Evolutionary conservation across 1,284 basidiomycete genomes (phyloP), one percentile per base, ranked within the genome.

Genomic region (Trichosporon ovoides): DNA sequence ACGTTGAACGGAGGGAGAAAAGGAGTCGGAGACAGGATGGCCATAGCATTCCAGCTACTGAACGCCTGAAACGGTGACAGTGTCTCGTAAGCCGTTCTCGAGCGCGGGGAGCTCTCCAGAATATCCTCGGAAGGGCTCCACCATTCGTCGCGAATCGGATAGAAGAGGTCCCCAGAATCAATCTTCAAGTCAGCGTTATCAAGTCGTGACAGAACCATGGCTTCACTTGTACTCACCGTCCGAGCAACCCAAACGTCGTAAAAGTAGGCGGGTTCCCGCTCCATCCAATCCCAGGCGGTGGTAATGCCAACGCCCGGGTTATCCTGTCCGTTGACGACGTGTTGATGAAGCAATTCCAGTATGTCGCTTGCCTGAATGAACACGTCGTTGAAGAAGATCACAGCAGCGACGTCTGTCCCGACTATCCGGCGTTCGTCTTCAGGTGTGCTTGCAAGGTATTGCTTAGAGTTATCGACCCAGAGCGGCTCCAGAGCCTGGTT

Each of bases 371-470:
- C 73, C 14, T 68, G 66, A 35, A 77, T 55, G 57, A 67, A 79
- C 10, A 79, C 75, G 58, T 79, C 77, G 58, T 79, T 78, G 62
- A 78, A 74, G 60, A 72, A 75, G 12, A 79, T 67, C 11, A 77
- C 66, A 1, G 74, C 68, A 3, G 58, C 62, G 3, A 68, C 68
- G 31, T 68, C 60, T 33, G 55, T 50, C 5, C 61, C 62, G 18
- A 63, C 56, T 1, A 43, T 58, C 24, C 63, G 38, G 7, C 50
- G 37, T 24, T 40, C 18, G 43, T 48, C 14, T 49, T 54, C 57
- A 60, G 66, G n/a, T 49, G 59, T 28, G n/a, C 13, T 14, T 7
- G 31, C 50, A 13, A 55, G 53, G 19, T 55, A 55, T 4, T 22
- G 13, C 19, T 19, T 28, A 12, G 55, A 54, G 18, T 56, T 49